phyloP scores from a whole-genome alignment of 2,329 filamentous ascomycete species.

The Cytospora paraplurivora region DNA sequence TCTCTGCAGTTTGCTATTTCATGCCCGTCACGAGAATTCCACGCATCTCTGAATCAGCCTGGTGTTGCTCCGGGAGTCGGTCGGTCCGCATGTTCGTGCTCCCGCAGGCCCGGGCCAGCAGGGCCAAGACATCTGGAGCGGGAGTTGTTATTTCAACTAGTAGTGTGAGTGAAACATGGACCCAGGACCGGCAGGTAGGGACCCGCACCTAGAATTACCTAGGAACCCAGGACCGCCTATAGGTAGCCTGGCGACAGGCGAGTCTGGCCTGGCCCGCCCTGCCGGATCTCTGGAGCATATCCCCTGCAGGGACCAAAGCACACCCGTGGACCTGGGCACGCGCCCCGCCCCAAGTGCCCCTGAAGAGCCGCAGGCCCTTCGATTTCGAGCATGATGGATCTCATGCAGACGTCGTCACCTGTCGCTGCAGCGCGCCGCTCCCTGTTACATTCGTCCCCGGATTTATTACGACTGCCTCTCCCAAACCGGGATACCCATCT shows the following conservation, averaged over 20 bases:
- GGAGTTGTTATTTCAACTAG: neutral
- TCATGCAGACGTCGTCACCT: conserved; percentile 9
- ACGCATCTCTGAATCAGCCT: neutral
- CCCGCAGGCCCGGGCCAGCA: no score
- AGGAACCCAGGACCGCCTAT: no score
- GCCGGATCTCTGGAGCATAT: neutral
- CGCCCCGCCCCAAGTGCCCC: neutral
- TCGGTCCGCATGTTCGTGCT: neutral
- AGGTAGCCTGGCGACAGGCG: neutral
- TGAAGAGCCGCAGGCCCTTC: neutral
- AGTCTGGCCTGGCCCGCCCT: neutral
- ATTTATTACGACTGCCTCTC: conserved; percentile 15
- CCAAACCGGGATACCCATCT: neutral
- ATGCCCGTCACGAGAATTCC: neutral
- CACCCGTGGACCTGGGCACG: no score
- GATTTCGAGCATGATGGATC: neutral
- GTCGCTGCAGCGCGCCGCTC: conserved; percentile 13
- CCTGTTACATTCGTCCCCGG: conserved; percentile 7
- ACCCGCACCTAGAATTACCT: neutral
- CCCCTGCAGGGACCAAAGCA: neutral
- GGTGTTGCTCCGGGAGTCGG: neutral
- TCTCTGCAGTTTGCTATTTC: neutral
- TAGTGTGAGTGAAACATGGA: conserved; percentile 1
- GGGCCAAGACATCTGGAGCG: no score
- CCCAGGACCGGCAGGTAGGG: neutral